Conservation (phyloP, 306 rosid species). For the Fragaria iinumae region DNA sequence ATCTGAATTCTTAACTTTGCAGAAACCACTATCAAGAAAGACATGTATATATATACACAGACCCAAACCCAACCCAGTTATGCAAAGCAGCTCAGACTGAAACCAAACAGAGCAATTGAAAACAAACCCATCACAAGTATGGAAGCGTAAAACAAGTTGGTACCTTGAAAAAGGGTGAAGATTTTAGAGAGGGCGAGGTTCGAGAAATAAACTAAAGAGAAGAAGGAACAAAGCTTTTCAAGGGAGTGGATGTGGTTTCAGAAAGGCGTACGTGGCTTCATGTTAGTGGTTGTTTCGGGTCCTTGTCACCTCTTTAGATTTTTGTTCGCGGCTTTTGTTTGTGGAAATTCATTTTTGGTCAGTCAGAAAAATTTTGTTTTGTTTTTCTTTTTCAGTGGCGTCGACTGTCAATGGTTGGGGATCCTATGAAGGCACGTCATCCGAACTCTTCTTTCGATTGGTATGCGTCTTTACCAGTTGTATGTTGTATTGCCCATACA, state of each 20-base stretch:
- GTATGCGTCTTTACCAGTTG: too few relatives aligned
- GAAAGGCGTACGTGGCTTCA: conserved; percentile 56
- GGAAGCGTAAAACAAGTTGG: not conserved
- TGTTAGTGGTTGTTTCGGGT: conserved; percentile 29
- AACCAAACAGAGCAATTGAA: not conserved
- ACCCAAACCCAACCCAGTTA: not conserved
- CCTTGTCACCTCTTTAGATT: not conserved
- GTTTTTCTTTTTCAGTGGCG: not conserved
- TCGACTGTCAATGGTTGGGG: conserved; percentile 2
- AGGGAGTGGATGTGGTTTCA: conserved; percentile 57
- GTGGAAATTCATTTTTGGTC: not conserved
- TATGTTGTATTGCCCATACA: too few relatives aligned
- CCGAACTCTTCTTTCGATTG: too few relatives aligned
- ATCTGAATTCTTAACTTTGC: not conserved
- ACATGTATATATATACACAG: not conserved
- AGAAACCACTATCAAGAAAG: not conserved
- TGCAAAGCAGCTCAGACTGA: not conserved
- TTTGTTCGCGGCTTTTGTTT: not conserved
- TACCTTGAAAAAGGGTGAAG: conserved; percentile 37
- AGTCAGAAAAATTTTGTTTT: not conserved
- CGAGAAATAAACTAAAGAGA: conserved; percentile 1
- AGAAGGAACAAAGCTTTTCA: conserved; percentile 13
- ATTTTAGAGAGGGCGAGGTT: conserved; percentile 14
- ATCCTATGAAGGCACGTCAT: conserved; percentile 11
- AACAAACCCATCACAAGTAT: not conserved